Base-by-base conservation (phyloP, 2,329 filamentous ascomycete genomes). In the Xylaria sp. region DNA sequence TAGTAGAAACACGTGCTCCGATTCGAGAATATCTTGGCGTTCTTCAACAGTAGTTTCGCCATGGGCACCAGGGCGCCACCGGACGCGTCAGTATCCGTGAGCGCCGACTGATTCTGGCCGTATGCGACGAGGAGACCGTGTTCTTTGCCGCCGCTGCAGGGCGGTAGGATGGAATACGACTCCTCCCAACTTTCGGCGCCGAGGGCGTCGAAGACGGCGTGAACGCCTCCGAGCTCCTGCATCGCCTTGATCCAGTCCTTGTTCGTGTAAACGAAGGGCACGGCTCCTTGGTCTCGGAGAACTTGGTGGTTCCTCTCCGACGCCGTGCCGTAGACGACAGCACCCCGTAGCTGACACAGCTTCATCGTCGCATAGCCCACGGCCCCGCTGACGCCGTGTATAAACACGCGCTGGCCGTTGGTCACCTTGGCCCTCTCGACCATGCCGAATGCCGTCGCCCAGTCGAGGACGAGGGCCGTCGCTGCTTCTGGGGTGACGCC, bases 181-280 rank as follows among this genome's bases (percentile, higher is more conserved):
- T 86, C 84, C 65, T 85, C 83, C 71, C 79, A 86, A 67, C 82
- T 84, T 68, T 85, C 82, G 69, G 82, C 85, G 45, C 83, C 70
- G 0, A 71, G 65, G 7, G 70, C 46, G 36, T 71, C 70, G 53
- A 83, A 85, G 23, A 84, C 81, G 23, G 79, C 80, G 61, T 85
- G 56, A 0, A 79, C 83, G 23, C 84, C 84, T 12, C 84, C 84
- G 8, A 82, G 70, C 6, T 72, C 75, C 53, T 81, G 79, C 81
- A 86, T 84, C 5, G 76, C 76, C 25, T 65, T 60, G 43, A 85
- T 84, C 84, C 84, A 86, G 53, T 80, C 72, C 74, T 86, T 86
- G 73, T 85, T 77, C 10, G 76, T 78, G 76, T 86, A 86, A 0
- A 79, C 79, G 60, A 85, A 86, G 0, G 83, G 83, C 0, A 71